These are phyloP conservation scores for Pseudozyma tsukubaensis DNA, from an alignment of 1,284 basidiomycete genomes.

Conservation along the genomic window DNA sequence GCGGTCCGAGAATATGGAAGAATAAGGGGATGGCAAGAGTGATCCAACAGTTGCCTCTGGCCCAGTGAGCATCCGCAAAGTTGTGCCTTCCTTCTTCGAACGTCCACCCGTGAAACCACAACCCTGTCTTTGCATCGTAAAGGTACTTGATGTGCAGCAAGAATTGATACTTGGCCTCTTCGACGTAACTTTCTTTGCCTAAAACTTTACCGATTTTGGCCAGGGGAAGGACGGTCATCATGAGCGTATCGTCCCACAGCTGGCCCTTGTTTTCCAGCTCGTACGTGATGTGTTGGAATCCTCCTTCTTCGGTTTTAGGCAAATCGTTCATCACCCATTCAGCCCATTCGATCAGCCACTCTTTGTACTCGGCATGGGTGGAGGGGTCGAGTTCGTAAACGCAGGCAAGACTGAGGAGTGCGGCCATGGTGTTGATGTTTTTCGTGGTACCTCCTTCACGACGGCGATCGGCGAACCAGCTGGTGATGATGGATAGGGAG, in stretches of 20 bases:
- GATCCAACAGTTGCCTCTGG: constrained; percentile 77
- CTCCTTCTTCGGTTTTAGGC: constrained; percentile 74
- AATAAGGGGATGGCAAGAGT: constrained; percentile 77
- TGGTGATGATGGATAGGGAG: constrained; percentile 72
- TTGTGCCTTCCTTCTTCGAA: constrained; percentile 73
- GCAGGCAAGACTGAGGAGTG: constrained; percentile 74
- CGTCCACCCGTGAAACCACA: constrained; percentile 75
- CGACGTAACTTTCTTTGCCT: constrained; percentile 73
- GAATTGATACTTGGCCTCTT: constrained; percentile 76
- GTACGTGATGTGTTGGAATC: constrained; percentile 77
- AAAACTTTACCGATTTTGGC: constrained; percentile 76
- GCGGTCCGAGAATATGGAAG: constrained; percentile 71
- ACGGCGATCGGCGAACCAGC: constrained; percentile 75
- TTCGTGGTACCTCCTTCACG: constrained; percentile 74
- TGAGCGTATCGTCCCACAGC: constrained; percentile 77
- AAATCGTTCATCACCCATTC: constrained; percentile 77
- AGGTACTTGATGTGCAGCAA: constrained; percentile 74
- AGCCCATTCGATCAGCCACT: constrained; percentile 75
- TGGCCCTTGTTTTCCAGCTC: constrained; percentile 73
- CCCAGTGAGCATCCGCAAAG: constrained; percentile 75
- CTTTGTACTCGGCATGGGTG: constrained; percentile 67
- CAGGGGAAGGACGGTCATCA: constrained; percentile 76
- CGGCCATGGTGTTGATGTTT: constrained; percentile 79
- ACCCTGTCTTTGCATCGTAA: constrained; percentile 72
- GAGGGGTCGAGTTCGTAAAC: constrained; percentile 71